Conservation (phyloP, 2,329 filamentous ascomycete species). For the Pyrenophora tritici-repentis region DNA sequence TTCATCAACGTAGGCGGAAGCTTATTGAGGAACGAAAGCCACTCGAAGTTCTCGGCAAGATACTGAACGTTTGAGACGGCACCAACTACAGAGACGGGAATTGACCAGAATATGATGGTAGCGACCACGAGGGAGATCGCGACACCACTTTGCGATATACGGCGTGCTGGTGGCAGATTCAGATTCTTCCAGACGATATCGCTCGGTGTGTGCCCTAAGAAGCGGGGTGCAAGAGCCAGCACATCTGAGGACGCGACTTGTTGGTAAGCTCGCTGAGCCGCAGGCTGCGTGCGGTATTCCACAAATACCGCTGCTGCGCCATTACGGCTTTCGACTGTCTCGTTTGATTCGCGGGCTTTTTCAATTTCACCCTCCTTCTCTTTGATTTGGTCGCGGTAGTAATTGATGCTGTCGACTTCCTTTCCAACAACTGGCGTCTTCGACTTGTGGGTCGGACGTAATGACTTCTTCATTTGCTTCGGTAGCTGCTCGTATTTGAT, state of each 20-base stretch:
- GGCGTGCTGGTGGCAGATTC: conserved; percentile 82
- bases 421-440: conserved; percentile 67
- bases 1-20: conserved; percentile 76
- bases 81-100: conserved; percentile 79
- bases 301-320: conserved; percentile 83
- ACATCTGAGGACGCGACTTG: conserved; percentile 42
- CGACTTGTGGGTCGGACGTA: conserved; percentile 43
- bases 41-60: conserved; percentile 66
- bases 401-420: conserved; percentile 94
- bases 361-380: conserved; percentile 74
- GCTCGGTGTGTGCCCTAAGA: conserved; percentile 78
- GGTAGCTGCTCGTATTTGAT: conserved; percentile 57
- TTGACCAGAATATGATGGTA: conserved; percentile 85
- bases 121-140: conserved; percentile 74
- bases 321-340: conserved; percentile 58
- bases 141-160: conserved; percentile 71
- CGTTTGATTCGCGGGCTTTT: conserved; percentile 69
- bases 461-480: conserved; percentile 68
- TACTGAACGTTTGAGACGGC: conserved; percentile 81
- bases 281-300: conserved; percentile 81
- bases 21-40: conserved; percentile 73
- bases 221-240: conserved; percentile 82
- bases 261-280: conserved; percentile 86
- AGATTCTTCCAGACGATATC: conserved; percentile 91
- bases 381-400: conserved; percentile 78